Percentiles rank a stretch among this genome's conserved stretches.
phyloP scores from a whole-genome alignment of 257 asterid species.

The Gentiana macrophylla region DNA sequence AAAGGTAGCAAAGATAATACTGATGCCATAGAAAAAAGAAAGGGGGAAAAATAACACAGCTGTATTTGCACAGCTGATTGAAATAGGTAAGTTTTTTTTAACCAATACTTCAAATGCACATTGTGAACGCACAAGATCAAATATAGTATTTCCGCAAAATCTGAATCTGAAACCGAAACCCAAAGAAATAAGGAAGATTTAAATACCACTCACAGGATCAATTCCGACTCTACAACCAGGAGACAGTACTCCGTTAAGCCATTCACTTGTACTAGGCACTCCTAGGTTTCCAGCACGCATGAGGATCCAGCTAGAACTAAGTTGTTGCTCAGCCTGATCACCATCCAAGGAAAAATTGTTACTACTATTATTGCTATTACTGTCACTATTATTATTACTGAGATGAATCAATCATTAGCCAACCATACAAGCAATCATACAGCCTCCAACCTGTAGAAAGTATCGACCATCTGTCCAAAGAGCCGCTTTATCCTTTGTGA shows the following conservation, averaged over 20 bases:
- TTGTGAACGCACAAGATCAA: background rate
- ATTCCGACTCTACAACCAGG: conserved; percentile 94
- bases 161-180: background rate
- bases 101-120: no score
- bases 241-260: conserved; percentile 70
- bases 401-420: background rate
- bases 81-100: no score
- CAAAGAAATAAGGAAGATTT: conserved; percentile 15
- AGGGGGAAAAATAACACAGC: no score
- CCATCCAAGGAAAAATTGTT: conserved; percentile 9
- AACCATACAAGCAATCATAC: background rate
- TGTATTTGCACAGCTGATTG: no score
- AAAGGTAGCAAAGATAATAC: no score
- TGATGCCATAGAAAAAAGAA: no score
- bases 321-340: conserved; percentile 83
- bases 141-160: background rate
- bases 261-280: conserved; percentile 72
- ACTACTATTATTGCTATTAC: background rate
- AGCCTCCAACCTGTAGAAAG: conserved; percentile 69
- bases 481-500: conserved; percentile 93
- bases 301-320: conserved; percentile 74
- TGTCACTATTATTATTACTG: background rate
- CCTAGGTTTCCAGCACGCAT: conserved; percentile 91
- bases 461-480: conserved; percentile 98
- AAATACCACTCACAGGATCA: conserved; percentile 71